Conservation (phyloP, 2,329 filamentous ascomycete species). For the Hymenoscyphus occultus region DNA sequence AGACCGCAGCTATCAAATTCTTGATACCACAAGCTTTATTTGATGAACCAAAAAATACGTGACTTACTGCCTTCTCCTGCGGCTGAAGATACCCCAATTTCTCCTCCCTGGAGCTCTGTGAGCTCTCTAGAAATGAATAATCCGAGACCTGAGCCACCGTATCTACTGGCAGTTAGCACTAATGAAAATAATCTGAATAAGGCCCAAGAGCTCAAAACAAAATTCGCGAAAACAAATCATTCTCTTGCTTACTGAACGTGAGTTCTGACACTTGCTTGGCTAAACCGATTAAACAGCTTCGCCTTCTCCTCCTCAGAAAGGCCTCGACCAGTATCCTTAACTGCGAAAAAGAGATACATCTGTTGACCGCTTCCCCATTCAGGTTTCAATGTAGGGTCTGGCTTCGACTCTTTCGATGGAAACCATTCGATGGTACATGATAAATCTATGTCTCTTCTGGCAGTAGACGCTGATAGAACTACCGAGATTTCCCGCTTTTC, state of each 20-base stretch:
- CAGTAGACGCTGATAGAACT: conserved; percentile 31
- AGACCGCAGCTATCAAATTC: background rate
- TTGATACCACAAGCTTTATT: background rate
- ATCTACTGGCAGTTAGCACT: conserved; percentile 35
- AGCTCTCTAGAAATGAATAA: conserved; percentile 77
- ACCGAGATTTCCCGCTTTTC: conserved; percentile 53
- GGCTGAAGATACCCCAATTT: conserved; percentile 72
- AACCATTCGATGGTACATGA: conserved; percentile 2
- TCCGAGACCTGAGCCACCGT: conserved; percentile 75
- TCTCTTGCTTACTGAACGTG: conserved; percentile 54
- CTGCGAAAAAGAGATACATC: conserved; percentile 69
- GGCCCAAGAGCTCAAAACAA: background rate
- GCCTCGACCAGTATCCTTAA: conserved; percentile 74
- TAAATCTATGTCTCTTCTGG: conserved; percentile 16
- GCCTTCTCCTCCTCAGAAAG: conserved; percentile 70
- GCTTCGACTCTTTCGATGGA: conserved; percentile 10
- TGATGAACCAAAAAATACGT: background rate
- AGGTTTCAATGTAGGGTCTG: conserved; percentile 1
- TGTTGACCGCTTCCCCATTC: conserved; percentile 69
- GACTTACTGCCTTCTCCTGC: conserved; percentile 56
- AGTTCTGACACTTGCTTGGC: conserved; percentile 73
- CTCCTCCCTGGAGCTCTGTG: conserved; percentile 75
- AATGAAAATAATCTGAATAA: background rate
- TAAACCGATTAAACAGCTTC: conserved; percentile 73
- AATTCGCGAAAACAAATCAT: background rate